A percentile compares a stretch with the other conserved stretches of the same genome.
These are phyloP conservation scores for Nicotiana rustica DNA, from an alignment of 305 asterid genomes.

Conservation along the genomic window DNA sequence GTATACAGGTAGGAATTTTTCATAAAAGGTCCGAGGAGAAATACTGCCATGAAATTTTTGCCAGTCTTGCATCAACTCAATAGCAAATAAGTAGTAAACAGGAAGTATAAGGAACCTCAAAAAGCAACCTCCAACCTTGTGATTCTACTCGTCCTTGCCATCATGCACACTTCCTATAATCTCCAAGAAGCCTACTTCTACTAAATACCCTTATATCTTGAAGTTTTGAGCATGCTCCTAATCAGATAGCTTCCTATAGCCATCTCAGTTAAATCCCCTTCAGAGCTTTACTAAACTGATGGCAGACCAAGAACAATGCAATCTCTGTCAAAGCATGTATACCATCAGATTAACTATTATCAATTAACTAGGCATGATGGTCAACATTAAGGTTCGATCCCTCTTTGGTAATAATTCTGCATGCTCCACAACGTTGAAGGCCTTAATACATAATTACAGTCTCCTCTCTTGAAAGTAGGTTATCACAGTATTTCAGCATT, in stretches of 20 bases:
- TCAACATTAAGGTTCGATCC: conserved; percentile 15
- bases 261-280: background rate
- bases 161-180: background rate
- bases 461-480: conserved; percentile 27
- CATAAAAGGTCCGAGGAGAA: background rate
- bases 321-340: background rate
- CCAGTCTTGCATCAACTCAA: background rate
- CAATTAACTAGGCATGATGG: conserved; percentile 9
- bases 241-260: conserved; percentile 6
- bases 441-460: conserved; percentile 17
- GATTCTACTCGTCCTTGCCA: background rate
- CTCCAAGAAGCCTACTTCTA: background rate
- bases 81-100: background rate
- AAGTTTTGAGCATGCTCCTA: background rate
- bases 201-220: background rate
- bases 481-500: conserved; percentile 23
- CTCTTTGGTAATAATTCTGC: conserved; percentile 18
- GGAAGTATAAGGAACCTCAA: background rate
- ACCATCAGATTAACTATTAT: background rate
- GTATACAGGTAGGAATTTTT: no score
- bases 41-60: background rate
- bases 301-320: conserved; percentile 4
- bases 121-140: background rate
- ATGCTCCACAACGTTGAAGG: conserved; percentile 11
- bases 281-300: background rate